These are phyloP conservation scores for Hymenoscyphus fructigenus DNA, from an alignment of 2,329 filamentous ascomycete species.

Conservation along the genomic window DNA sequence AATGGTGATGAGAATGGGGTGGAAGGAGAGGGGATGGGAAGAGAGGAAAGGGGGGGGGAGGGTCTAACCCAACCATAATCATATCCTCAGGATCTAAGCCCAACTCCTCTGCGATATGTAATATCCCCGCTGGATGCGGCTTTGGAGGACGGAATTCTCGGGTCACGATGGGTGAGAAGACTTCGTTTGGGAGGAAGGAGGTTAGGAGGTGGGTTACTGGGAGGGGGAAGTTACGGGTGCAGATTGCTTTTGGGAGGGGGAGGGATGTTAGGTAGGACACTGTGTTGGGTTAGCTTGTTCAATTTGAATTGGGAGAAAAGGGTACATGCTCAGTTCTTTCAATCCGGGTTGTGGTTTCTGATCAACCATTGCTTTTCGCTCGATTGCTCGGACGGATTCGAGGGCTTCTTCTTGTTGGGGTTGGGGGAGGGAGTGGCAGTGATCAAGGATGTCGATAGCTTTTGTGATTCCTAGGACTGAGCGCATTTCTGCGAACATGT, in stretches of 20 bases:
- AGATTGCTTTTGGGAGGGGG: conserved; percentile 74
- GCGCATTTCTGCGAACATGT: conserved; percentile 94
- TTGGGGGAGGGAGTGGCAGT: conserved; percentile 74
- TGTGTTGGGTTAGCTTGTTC: background rate
- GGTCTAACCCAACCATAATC: conserved; percentile 40
- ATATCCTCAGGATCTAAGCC: conserved; percentile 51
- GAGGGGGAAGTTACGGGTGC: conserved; percentile 88
- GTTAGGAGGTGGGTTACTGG: conserved; percentile 73
- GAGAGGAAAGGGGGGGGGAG: background rate
- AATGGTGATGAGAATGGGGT: background rate
- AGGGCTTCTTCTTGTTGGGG: conserved; percentile 63
- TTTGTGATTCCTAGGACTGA: conserved; percentile 70
- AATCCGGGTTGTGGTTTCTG: conserved; percentile 85
- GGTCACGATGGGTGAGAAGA: conserved; percentile 79
- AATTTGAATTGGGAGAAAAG: background rate
- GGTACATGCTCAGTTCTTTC: conserved; percentile 52
- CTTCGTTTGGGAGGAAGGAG: conserved; percentile 68
- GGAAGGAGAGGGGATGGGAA: background rate
- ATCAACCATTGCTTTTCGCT: conserved; percentile 73
- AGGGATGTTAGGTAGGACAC: conserved; percentile 2
- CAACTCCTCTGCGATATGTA: conserved; percentile 82
- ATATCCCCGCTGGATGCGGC: conserved; percentile 81
- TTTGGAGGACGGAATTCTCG: conserved; percentile 81
- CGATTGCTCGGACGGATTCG: conserved; percentile 73
- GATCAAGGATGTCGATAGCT: conserved; percentile 79